Evolutionary conservation across 1,284 basidiomycete species (phyloP), one percentile per base, ranked within the genome.

Genomic region (Naganishia albida): DNA sequence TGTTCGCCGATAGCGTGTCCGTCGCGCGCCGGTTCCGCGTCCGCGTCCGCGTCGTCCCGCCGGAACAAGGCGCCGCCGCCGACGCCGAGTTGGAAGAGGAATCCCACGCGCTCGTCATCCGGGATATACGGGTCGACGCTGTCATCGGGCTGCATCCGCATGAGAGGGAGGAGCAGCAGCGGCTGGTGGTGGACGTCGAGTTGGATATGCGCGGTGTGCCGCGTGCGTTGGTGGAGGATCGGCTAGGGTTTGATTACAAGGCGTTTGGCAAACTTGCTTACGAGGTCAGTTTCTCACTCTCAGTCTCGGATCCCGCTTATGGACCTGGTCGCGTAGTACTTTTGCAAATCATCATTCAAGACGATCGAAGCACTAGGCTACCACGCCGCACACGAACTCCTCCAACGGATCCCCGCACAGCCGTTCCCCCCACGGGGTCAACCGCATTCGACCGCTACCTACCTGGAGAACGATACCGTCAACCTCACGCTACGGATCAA

Each of bases 321-420:
- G n/a, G 28, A 23, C 25, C 8, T 30, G 1, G 50, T 26, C 26
- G 12, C 55, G 10, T 72, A 81, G 74, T 81, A 77, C 69, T 76
- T 83, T 6, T 72, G 77, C 42, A 70, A 76, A 2, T 85, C 87
- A 0, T 79, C 81, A 0, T 91, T 85, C 71, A 81, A 85, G 44
- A 93, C 90, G 0, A 80, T 93, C 60, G 90, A 94, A 76, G 84
- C 88, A 0, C 81, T 93, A 13, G 84, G 85, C 8, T 86, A 88
- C 7, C 80, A 81, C 12, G 82, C 88, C 16, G 86, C 89, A 0
- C 76, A 81, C 0, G 65, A 78, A 63, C 65, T 80, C 30, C 71
- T 77, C 43, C 44, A 69, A 7, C 67, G 64, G 44, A 72, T 70
- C 28, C 38, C 48, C 72, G 77, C 53, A 73, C 80, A 3, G 77